Base-by-base conservation (phyloP, 2,329 filamentous ascomycete species). In the Tolypocladium album region DNA sequence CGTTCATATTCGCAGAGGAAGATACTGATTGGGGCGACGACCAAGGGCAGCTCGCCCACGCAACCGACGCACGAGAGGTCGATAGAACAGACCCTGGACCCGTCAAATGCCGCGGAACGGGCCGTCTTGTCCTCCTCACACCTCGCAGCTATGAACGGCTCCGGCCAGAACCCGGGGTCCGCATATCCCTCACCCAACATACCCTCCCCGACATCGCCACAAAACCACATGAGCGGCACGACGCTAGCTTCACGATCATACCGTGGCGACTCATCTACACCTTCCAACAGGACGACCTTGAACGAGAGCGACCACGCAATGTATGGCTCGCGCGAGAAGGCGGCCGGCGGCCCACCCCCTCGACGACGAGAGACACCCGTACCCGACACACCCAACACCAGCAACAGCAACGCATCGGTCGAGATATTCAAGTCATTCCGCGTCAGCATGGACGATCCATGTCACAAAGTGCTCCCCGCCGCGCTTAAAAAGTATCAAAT, bases 401-500 rank as follows among this genome's bases (percentile, higher is more conserved):
- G 78, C 68, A 82, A 81, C 61, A 79, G 78, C 68, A 82, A 81
- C 61, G 77, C 81, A 15, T 85, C 84, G 1, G 92, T 97, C 61
- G 94, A 99, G 74, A 97, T 99, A 61, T 97, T 97, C 85, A 99
- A 99, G 74, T 96, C 90, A 1, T 99, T 99, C 82, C 88, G 93
- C 45, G 94, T 99, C 63, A 94, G 90, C 71, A 95, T 97, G 83
- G 94, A 99, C 67, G 94, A 99, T 70, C 94, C 94, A 3, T 99
- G 94, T 76, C 89, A 96, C 78, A 97, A 97, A 72, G 94, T 99
- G 36, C 81, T 99, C 2, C 94, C 94, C 1, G 94, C 95, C 20
- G 94, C 94, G 2, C 82, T 99, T 22, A 95, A 95, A 72, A 96
- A 97, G 72, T 99, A 99, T 76, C 94, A 97, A 71, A 99, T 99